phyloP scores from a whole-genome alignment of 176 grass and related monocot species.

The maize (Zea mays) region Zm-B73-REFERENCE-NAM-5.0 NC_050101.1:14021501-14022000 shows the following conservation, averaged over 20 bases:
- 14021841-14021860: slow-evolving; percentile 84
- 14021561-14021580: slow-evolving; percentile 19
- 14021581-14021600: slow-evolving; percentile 36
- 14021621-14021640: slow-evolving; percentile 92
- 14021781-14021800: slow-evolving; percentile 75
- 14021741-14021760: slow-evolving; percentile 92
- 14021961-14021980: slow-evolving; percentile 69
- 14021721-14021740: slow-evolving; percentile 49
- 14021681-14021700: slow-evolving; percentile 66
- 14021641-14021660: slow-evolving; percentile 87
- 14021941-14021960: slow-evolving; percentile 72
- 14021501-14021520: slow-evolving; percentile 4
- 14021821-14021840: slow-evolving; percentile 86
- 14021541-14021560: not conserved
- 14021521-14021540: slow-evolving; percentile 44
- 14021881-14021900: slow-evolving; percentile 87
- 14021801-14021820: slow-evolving; percentile 85
- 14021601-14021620: slow-evolving; percentile 65
- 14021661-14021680: slow-evolving; percentile 80
- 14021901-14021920: slow-evolving; percentile 82
- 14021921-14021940: slow-evolving; percentile 64
- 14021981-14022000: slow-evolving; percentile 79
- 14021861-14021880: slow-evolving; percentile 86
- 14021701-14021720: slow-evolving; percentile 48
- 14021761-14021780: slow-evolving; percentile 78